Evolutionary conservation across 352 stramenopile genomes (phyloP), one percentile per base, ranked within the genome.

Genomic region (Pythium angustatum): DNA sequence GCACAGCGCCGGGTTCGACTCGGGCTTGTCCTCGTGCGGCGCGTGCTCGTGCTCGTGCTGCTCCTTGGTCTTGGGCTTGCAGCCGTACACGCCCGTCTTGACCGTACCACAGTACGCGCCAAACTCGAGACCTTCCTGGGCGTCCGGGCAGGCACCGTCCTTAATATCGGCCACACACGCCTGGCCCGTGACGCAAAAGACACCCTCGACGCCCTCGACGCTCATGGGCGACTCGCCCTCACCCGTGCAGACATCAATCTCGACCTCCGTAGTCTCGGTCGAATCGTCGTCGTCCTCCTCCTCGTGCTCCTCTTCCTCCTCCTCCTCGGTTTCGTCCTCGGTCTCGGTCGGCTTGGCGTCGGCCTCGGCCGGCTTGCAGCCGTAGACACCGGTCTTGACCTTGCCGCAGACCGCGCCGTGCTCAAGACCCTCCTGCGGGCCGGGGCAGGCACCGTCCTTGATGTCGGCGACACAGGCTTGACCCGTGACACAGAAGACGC

Each of bases 111-210:
- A 68, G 50, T 58, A 52, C 10, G 61, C 15, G 36, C 61, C 61
- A 9, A 58, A 44, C 17, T 40, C 27, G 8, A 68, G 61, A 22
- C 52, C 61, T n/a, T 62, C 44, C 45, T 56, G 52, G 5, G 21
- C 15, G 6, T 47, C 61, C n/a, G 61, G 61, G 44, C 61, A 68
- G 30, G 30, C 34, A n/a, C 61, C 59, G n/a, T 51, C 19, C 33
- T 38, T 38, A 27, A 58, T 51, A 14, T 62, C 51, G 5, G 50
- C 58, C 5, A 51, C 51, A 44, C 60, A 68, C 7, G 52, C 28
- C 30, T 68, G 50, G 22, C 52, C 60, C 4, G 43, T 48, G 12
- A 68, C 60, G 36, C 60, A 68, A 45, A 68, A 68, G 33, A 68
- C 30, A 10, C 60, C 60, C 27, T 55, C 50, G 43, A 68, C 60